Conservation (phyloP, 352 stramenopile species). For the Globisporangium nagaii region DNA sequence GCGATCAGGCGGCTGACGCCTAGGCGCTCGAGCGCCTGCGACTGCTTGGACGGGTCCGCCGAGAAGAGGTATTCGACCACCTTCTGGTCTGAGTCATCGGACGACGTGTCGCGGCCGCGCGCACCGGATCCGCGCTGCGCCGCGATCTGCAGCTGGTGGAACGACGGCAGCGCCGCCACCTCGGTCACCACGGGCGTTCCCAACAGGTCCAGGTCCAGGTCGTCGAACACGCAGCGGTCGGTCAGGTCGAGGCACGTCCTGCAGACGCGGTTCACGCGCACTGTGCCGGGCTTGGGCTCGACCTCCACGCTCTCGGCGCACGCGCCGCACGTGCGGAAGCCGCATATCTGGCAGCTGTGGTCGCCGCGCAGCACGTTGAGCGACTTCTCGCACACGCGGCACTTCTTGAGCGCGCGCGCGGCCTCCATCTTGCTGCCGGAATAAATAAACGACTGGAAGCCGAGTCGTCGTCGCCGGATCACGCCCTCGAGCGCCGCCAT, state of each 20-base stretch:
- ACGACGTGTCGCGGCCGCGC: slow-evolving; percentile 12
- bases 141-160: slow-evolving; percentile 13
- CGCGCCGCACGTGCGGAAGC: slow-evolving; percentile 25
- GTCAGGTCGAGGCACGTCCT: slow-evolving; percentile 15
- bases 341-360: slow-evolving; percentile 31
- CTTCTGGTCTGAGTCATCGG: slow-evolving; percentile 16
- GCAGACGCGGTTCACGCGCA: slow-evolving; percentile 23
- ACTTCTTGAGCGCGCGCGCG: slow-evolving; percentile 16
- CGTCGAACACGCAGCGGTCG: slow-evolving; percentile 29
- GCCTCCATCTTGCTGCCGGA: slow-evolving; percentile 12
- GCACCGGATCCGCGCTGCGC: slow-evolving; percentile 8
- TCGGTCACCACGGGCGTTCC: slow-evolving; percentile 17
- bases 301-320: slow-evolving; percentile 19
- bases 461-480: slow-evolving; percentile 21
- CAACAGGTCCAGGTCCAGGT: slow-evolving; percentile 17
- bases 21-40: slow-evolving; percentile 17
- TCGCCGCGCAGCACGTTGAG: slow-evolving; percentile 21
- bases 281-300: slow-evolving; percentile 11
- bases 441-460: slow-evolving; percentile 29
- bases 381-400: slow-evolving; percentile 26
- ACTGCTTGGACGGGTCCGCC: slow-evolving; percentile 19
- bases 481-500: slow-evolving; percentile 15
- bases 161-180: slow-evolving; percentile 13
- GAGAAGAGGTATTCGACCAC: slow-evolving; percentile 32
- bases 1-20: slow-evolving; percentile 11